Conservation (phyloP, 2,329 filamentous ascomycete species). For the Annulohypoxylon truncatum region DNA sequence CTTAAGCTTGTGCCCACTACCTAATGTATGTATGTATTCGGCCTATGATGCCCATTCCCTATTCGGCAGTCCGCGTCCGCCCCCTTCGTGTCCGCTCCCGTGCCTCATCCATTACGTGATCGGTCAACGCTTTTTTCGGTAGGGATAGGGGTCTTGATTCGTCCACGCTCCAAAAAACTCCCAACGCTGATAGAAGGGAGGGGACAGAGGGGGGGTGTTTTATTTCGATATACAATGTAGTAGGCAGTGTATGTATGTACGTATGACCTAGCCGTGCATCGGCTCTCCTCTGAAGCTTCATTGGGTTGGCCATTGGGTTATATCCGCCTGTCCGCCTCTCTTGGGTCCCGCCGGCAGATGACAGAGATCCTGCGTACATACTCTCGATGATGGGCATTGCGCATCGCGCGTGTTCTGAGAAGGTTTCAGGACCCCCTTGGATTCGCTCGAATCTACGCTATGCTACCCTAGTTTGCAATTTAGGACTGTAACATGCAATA, state of each 20-base stretch:
- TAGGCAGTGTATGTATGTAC: conserved; percentile 1
- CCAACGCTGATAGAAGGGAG: not conserved
- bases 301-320: not conserved
- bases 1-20: not conserved
- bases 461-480: too few species aligned
- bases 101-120: conserved; percentile 27
- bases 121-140: conserved; percentile 27
- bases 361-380: not conserved
- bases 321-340: not conserved
- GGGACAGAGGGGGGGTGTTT: not conserved
- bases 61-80: conserved; percentile 8
- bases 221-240: not conserved
- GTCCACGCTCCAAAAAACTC: not conserved
- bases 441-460: not conserved
- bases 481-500: not conserved
- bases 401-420: not conserved
- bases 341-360: not conserved
- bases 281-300: not conserved
- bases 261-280: conserved; percentile 16
- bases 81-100: not conserved
- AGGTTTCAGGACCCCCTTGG: not conserved
- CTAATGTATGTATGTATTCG: not conserved
- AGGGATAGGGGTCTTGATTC: conserved; percentile 28
- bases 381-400: not conserved
- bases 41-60: not conserved